Conservation (phyloP, 1,139 yeast genomes). For the Saccharomycopsis crataegensis region DNA sequence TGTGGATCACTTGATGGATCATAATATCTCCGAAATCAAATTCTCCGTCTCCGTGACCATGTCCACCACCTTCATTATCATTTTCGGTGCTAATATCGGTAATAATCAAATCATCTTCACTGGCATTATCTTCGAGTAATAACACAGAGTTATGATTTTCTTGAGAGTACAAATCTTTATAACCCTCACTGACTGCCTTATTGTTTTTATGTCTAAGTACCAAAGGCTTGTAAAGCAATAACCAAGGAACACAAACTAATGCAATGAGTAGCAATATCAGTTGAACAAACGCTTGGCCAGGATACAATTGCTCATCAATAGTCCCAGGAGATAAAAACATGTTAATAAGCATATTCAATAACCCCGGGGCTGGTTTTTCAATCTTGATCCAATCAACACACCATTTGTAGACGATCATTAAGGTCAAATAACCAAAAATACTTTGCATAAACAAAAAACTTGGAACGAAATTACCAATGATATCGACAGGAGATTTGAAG, state of each 20-base stretch:
- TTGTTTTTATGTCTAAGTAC: slow-evolving; percentile 44
- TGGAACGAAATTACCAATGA: slow-evolving; percentile 89
- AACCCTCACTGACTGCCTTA: slow-evolving; percentile 25
- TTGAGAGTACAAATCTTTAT: slow-evolving; percentile 20
- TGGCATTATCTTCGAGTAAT: slow-evolving; percentile 25
- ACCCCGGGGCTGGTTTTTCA: slow-evolving; percentile 79
- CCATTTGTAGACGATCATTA: slow-evolving; percentile 92
- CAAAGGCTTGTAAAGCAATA: slow-evolving; percentile 81
- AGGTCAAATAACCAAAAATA: slow-evolving; percentile 82
- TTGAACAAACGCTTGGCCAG: slow-evolving; percentile 80
- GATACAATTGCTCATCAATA: slow-evolving; percentile 73
- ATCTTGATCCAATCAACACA: slow-evolving; percentile 80
- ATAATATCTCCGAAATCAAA: slow-evolving; percentile 86
- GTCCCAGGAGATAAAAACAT: slow-evolving; percentile 94
- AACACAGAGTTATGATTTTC: slow-evolving; percentile 18
- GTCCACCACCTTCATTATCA: slow-evolving; percentile 33
- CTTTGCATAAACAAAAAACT: slow-evolving; percentile 93
- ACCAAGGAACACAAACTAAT: slow-evolving; percentile 90
- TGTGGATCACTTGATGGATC: slow-evolving; percentile 96
- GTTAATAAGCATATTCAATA: slow-evolving; percentile 87
- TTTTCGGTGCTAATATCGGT: slow-evolving; percentile 21
- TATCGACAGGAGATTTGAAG: slow-evolving; percentile 73
- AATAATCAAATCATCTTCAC: slow-evolving; percentile 24
- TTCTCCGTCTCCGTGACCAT: slow-evolving; percentile 40
- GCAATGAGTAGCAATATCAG: slow-evolving; percentile 68